Base-by-base conservation (phyloP, 495 filamentous ascomycete species). In the Ascobolus immersus region DNA sequence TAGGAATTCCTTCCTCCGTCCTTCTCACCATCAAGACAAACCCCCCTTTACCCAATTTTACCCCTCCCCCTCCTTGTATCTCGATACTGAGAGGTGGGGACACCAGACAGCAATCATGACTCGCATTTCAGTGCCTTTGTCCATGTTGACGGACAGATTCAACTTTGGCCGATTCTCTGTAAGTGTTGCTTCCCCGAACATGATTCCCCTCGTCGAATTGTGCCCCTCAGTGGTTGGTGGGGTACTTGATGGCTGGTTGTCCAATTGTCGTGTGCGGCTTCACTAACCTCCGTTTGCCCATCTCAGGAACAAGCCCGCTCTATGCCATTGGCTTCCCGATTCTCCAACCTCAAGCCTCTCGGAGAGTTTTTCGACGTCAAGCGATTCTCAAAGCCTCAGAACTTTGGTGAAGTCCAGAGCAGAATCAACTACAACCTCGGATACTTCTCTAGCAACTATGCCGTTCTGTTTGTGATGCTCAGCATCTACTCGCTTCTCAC, bases 381-480 rank as follows among this genome's bases (percentile, higher is more conserved):
- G 65, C 75, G 84, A 20, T 42, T 96, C 8, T 92, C 78, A 29
- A 94, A 93, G 58, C 89, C 86, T 4, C 65, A 61, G 42, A 84
- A 82, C 55, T 92, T 94, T 44, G 67, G 55, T 44, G 86, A 94
- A 49, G 67, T 77, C 35, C 86, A 96, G 54, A 84, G 75, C 55
- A 70, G 86, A 35, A 72, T 91, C 52, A 91, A 90, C 59, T 96
- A 92, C 72, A 96, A 96, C 52, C 60, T 96, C 34, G 67, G 72
- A 50, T 74, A 93, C 60, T 96, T 92, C 62, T 84, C 80, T 35
- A 93, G 79, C 74, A 96, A 96, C 59, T 96, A 96, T 67, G 74
- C 73, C 42, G 72, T 73, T 38, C 67, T 96, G 37, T 90, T 93
- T 54, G 61, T 72, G 36, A 89, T 94, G 69, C 71, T 96, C 41